Base-by-base conservation (phyloP, 352 stramenopile species). In the Phytopythium oedochilum region DNA sequence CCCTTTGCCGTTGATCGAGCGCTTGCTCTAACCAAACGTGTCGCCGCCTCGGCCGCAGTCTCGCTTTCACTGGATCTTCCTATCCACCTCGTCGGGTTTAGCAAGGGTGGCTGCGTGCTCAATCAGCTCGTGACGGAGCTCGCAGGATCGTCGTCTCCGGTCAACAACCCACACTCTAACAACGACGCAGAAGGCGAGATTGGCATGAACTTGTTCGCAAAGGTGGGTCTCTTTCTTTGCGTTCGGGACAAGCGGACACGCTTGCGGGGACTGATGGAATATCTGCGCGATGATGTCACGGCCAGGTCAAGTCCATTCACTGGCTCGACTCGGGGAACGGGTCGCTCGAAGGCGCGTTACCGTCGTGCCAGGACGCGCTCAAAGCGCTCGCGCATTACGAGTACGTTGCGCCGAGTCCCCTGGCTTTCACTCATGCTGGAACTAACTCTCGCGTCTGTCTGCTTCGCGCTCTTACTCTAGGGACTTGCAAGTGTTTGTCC, bases 71-170 rank as follows among this genome's bases (percentile, higher is more conserved):
- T 63, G 5, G 55, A 70, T 4, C 67, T 87, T 18, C 76, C 74
- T 5, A 69, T 89, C 15, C 74, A 88, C 49, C 60, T 89, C 8
- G 48, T 88, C 14, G 79, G 79, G 5, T 89, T 89, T 46, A 89
- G 79, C 66, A 86, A 86, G 55, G 79, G 79, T 5, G 76, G 73
- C 18, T 64, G 79, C 26, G 79, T 89, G 26, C 55, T 89, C 20
- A 89, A 88, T 47, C 79, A 89, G 53, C 59, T 89, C n/a, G 68
- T 83, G 35, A 83, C 79, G 5, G 79, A 89, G 46, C 60, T 87
- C 7, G 75, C 75, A 38, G 60, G 61, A 43, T 70, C 62, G 50
- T 66, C 66, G 42, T 64, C 17, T 18, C 22, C 29, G 32, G 18
- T 18, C 47, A 55, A 22, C 56, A 55, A 29, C 29, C 45, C 6